phyloP scores from a whole-genome alignment of 495 filamentous ascomycete genomes.

The Xylaria scruposa region DNA sequence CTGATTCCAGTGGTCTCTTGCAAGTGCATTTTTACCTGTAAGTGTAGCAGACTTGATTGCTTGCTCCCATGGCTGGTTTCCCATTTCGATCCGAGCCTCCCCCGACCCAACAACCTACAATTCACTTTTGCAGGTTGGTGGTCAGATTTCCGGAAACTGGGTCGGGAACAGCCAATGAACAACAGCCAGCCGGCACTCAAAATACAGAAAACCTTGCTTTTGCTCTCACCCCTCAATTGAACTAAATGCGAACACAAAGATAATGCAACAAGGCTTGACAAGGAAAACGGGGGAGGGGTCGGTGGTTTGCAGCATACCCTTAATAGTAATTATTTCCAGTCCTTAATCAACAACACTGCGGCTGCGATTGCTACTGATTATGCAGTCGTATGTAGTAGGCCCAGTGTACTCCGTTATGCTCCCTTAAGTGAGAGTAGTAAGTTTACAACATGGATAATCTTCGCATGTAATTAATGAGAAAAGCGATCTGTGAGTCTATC shows the following conservation, averaged over 20 bases:
- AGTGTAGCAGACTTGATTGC: slow-evolving; percentile 26
- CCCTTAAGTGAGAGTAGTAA: slow-evolving; percentile 29
- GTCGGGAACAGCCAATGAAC: slow-evolving; percentile 38
- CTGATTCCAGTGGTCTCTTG: slow-evolving; percentile 18
- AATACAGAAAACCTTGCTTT: slow-evolving; percentile 33
- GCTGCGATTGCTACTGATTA: slow-evolving; percentile 32
- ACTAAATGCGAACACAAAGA: slow-evolving; percentile 33
- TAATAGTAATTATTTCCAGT: slow-evolving; percentile 30
- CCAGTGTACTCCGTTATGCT: slow-evolving; percentile 25
- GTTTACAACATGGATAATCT: slow-evolving; percentile 29
- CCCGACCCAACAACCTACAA: slow-evolving; percentile 31
- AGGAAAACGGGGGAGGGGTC: slow-evolving; percentile 30
- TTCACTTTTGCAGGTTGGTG: slow-evolving; percentile 34
- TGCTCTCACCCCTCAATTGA: slow-evolving; percentile 22
- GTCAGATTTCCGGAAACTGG: slow-evolving; percentile 33
- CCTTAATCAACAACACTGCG: slow-evolving; percentile 27
- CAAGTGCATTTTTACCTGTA: slow-evolving; percentile 25
- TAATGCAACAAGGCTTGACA: slow-evolving; percentile 31
- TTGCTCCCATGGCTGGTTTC: slow-evolving; percentile 16
- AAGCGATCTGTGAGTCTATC: slow-evolving; percentile 26
- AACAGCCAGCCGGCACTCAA: slow-evolving; percentile 38
- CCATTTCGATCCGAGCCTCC: slow-evolving; percentile 23
- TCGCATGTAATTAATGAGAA: slow-evolving; percentile 27
- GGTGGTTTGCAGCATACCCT: slow-evolving; percentile 46
- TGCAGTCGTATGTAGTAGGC: slow-evolving; percentile 25